Evolutionary conservation across 495 filamentous ascomycete species (phyloP), one percentile per base, ranked within the genome.

Genomic region (Annulohypoxylon maeteangense): DNA sequence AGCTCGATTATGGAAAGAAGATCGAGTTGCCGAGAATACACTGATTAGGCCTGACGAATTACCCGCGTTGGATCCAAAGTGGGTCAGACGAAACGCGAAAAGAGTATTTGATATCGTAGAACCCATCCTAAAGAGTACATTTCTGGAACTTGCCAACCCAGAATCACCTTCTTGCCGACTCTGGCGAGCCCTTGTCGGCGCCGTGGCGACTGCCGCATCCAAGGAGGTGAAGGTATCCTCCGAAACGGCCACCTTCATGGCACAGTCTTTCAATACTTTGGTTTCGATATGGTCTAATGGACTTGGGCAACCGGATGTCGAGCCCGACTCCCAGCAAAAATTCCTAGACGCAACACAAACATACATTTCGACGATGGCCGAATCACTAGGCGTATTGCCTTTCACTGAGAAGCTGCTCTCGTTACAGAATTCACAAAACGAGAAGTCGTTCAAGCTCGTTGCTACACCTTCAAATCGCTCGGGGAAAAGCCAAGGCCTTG

Each of bases 161-260:
- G 80, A 86, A 14, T 82, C 82, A 5, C 72, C 81, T 5, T 83
- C 88, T 25, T 83, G 82, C 36, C 76, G 78, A 10, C 82, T 95
- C 42, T 98, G 95, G 95, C 76, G 79, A 10, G 84, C 81, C 50
- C 87, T 97, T 27, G 85, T 90, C 14, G 86, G 80, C 11, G 88
- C 92, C 6, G 78, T 98, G 31, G 89, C 90, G 3, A 85, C 90
- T 56, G 94, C 95, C 0, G 92, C 92, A 5, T 90, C 86, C 45
- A 95, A 96, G 79, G 95, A 99, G 75, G 90, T 99, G 61, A 97
- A 93, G 70, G 91, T 94, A 11, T 93, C 93, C 0, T 86, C 85
- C 22, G 94, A 98, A 62, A 90, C 92, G 4, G 92, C 92, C 80
- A 84, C 89, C 54, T 93, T 93, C 45, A 85, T 97, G 50, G 89